These are phyloP conservation scores for Zymoseptoria pseudotritici DNA, from an alignment of 2,329 filamentous ascomycete species.

Conservation along the genomic window DNA sequence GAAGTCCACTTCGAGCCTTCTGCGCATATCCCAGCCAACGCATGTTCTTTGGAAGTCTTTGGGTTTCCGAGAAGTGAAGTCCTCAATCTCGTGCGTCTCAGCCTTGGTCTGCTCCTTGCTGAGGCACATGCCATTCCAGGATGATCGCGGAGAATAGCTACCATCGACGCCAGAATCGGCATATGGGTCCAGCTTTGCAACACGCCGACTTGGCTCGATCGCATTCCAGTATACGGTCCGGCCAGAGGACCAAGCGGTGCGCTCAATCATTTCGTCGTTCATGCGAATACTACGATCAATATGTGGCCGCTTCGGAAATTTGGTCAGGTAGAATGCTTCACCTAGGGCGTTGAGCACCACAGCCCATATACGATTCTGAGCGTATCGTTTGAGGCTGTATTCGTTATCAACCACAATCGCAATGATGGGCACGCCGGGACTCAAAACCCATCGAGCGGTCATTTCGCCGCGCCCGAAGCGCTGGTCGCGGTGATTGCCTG, in stretches of 20 bases:
- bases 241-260: constrained; percentile 71
- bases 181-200: constrained; percentile 64
- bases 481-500: constrained; percentile 51
- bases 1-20: constrained; percentile 81
- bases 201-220: constrained; percentile 67
- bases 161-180: constrained; percentile 59
- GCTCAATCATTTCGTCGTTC: constrained; percentile 51
- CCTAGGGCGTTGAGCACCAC: constrained; percentile 88
- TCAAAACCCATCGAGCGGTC: constrained; percentile 81
- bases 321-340: constrained; percentile 77
- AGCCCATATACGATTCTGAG: constrained; percentile 73
- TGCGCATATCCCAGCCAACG: constrained; percentile 85
- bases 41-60: constrained; percentile 71
- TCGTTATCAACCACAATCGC: constrained; percentile 75
- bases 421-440: constrained; percentile 87
- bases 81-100: constrained; percentile 76
- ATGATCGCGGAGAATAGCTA: constrained; percentile 73
- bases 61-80: constrained; percentile 64
- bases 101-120: constrained; percentile 62
- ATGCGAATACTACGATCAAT: constrained; percentile 38
- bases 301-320: constrained; percentile 54
- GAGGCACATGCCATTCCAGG: constrained; percentile 64
- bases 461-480: constrained; percentile 66
- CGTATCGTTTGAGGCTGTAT: constrained; percentile 64
- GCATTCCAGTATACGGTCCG: constrained; percentile 74